phyloP scores from a whole-genome alignment of 352 stramenopile species.

The Phytophthora capsici region DNA sequence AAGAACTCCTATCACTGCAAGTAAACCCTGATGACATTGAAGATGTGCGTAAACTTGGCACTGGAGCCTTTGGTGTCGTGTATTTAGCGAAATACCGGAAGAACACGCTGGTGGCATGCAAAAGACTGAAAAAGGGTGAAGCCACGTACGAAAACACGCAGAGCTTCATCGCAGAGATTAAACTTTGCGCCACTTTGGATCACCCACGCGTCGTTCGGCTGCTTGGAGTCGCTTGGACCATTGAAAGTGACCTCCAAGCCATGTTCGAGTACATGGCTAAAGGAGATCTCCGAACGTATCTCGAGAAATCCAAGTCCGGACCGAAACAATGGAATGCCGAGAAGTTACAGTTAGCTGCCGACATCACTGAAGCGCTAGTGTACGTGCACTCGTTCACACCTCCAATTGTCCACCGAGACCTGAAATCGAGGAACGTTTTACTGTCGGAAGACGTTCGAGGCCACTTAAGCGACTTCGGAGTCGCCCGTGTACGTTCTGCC shows the following conservation, averaged over 20 bases:
- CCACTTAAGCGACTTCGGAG: constrained; percentile 60
- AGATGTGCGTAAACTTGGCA: constrained; percentile 45
- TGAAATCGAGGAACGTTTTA: constrained; percentile 68
- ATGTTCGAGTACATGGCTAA: constrained; percentile 74
- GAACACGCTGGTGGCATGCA: constrained; percentile 48
- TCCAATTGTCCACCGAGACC: constrained; percentile 63
- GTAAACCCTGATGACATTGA: constrained; percentile 57
- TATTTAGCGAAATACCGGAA: constrained; percentile 54
- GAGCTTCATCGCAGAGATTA: constrained; percentile 64
- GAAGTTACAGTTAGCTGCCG: constrained; percentile 62
- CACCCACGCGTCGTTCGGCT: constrained; percentile 59
- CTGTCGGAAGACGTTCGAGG: constrained; percentile 37
- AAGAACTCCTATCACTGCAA: constrained; percentile 57
- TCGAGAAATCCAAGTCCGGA: constrained; percentile 28
- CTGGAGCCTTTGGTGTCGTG: constrained; percentile 47
- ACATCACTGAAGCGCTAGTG: constrained; percentile 66
- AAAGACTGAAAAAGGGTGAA: constrained; percentile 54
- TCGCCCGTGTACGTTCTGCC: constrained; percentile 44
- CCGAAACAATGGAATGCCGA: constrained; percentile 42
- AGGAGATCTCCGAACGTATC: constrained; percentile 52
- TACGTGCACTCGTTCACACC: constrained; percentile 74
- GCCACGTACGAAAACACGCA: constrained; percentile 48
- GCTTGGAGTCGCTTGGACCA: constrained; percentile 65
- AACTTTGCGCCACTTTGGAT: constrained; percentile 52
- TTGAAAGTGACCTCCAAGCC: constrained; percentile 57